Percentiles rank a stretch among this genome's conserved stretches.
These are phyloP conservation scores for Annulohypoxylon stygium DNA, from an alignment of 495 filamentous ascomycete genomes.

Conservation along the genomic window DNA sequence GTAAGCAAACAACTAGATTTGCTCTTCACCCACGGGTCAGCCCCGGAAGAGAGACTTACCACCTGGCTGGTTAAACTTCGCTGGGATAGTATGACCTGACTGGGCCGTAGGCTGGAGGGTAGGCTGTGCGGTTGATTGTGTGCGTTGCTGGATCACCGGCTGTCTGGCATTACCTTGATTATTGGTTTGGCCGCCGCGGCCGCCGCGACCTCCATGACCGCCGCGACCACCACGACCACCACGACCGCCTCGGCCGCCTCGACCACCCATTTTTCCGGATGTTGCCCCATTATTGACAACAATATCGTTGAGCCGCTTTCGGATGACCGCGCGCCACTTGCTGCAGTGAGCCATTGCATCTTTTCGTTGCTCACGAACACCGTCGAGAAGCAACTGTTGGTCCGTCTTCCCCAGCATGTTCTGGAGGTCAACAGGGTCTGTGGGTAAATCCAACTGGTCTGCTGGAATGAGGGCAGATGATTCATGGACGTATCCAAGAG, in stretches of 20 bases:
- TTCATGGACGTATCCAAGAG: conserved; percentile 23
- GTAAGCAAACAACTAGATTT: conserved; percentile 4
- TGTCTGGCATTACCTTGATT: conserved; percentile 45
- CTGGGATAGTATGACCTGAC: conserved; percentile 34
- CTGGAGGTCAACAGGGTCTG: conserved; percentile 32
- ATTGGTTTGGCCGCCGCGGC: conserved; percentile 7
- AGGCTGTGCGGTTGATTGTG: background rate
- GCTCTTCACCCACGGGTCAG: conserved; percentile 31
- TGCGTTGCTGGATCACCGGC: background rate
- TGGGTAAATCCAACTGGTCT: conserved; percentile 9
- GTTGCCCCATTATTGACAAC: conserved; percentile 51
- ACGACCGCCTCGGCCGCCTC: background rate
- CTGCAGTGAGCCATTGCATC: conserved; percentile 58
- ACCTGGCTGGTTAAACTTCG: conserved; percentile 40
- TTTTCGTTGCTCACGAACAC: conserved; percentile 58
- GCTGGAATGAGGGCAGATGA: background rate
- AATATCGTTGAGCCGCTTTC: conserved; percentile 59
- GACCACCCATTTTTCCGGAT: conserved; percentile 38
- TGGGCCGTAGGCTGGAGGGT: background rate
- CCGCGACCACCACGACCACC: background rate
- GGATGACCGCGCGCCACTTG: conserved; percentile 59
- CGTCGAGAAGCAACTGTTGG: conserved; percentile 47
- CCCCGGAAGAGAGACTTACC: conserved; percentile 49
- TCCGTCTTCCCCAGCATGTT: conserved; percentile 42
- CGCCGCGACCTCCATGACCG: background rate